These are phyloP conservation scores for Penicillium sp. DNA, from an alignment of 2,329 filamentous ascomycete genomes.

Conservation along the genomic window DNA sequence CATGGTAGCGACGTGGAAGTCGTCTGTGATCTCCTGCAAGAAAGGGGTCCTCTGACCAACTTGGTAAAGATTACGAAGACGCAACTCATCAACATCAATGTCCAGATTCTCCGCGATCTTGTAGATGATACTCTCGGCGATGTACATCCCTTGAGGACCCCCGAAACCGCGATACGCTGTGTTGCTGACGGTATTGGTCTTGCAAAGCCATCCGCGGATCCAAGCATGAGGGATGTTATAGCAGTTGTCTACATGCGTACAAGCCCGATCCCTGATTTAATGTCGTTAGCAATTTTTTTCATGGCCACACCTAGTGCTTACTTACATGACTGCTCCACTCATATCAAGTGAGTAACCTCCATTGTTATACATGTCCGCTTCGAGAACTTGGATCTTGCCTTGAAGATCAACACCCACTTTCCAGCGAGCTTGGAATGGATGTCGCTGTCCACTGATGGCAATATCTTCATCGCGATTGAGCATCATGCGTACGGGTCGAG, in stretches of 20 bases:
- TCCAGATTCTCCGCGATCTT: neutral
- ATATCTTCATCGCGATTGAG: slow-evolving; percentile 2
- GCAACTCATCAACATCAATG: neutral
- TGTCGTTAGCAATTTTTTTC: neutral
- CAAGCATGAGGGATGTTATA: neutral
- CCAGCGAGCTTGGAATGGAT: neutral
- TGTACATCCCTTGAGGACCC: neutral
- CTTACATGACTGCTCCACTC: slow-evolving; percentile 1
- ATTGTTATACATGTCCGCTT: neutral
- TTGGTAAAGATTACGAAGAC: neutral
- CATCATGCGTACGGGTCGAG: slow-evolving; percentile 2
- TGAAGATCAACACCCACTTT: neutral
- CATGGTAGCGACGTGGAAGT: neutral
- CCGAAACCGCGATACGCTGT: neutral
- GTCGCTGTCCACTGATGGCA: neutral
- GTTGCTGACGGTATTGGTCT: slow-evolving; percentile 1
- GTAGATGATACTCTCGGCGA: neutral
- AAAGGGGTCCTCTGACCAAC: neutral
- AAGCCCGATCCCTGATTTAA: neutral
- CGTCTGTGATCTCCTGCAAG: neutral
- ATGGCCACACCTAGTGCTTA: neutral
- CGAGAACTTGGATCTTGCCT: neutral
- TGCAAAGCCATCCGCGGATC: neutral
- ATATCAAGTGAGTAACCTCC: slow-evolving; percentile 1
- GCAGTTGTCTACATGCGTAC: neutral